These are phyloP conservation scores for Malania oleifera DNA, from an alignment of 164 flowering plant genomes.

Conservation along the genomic window DNA sequence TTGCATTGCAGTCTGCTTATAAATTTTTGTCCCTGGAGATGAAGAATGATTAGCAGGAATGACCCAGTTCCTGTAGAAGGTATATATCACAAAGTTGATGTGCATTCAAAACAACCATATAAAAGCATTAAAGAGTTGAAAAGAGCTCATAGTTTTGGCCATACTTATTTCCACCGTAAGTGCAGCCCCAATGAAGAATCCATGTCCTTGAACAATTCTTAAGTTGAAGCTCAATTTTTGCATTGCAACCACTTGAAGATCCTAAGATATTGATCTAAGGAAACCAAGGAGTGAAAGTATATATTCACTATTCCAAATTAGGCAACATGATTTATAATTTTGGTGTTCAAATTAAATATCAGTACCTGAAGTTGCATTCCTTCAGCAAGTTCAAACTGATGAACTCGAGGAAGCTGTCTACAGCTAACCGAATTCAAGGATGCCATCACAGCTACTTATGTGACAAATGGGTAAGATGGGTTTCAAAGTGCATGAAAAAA, in stretches of 20 bases:
- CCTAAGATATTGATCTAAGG: constrained; percentile 31
- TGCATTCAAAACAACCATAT: not conserved
- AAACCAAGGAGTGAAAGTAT: not conserved
- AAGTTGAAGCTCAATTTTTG: constrained; percentile 31
- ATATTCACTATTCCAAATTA: not conserved
- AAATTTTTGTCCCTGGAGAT: constrained; percentile 24
- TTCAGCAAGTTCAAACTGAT: constrained; percentile 31
- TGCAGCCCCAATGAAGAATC: constrained; percentile 43
- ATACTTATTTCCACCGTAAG: constrained; percentile 35
- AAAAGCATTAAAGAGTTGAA: not conserved
- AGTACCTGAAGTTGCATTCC: constrained; percentile 36
- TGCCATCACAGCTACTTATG: constrained; percentile 5
- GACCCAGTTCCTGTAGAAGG: constrained; percentile 32
- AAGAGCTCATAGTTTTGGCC: not conserved
- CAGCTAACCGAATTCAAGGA: constrained; percentile 9
- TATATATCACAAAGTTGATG: not conserved
- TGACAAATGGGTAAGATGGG: not conserved
- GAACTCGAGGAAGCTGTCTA: constrained; percentile 20
- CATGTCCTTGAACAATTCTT: constrained; percentile 28
- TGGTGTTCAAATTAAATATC: not conserved
- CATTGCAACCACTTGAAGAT: constrained; percentile 22
- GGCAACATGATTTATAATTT: not conserved
- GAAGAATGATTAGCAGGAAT: constrained; percentile 19
- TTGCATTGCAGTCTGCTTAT: constrained; percentile 33
- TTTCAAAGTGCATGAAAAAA: too few relatives aligned